These are phyloP conservation scores for Nannizzia gypsea DNA, from an alignment of 2,329 filamentous ascomycete genomes.

Conservation along the genomic window DNA sequence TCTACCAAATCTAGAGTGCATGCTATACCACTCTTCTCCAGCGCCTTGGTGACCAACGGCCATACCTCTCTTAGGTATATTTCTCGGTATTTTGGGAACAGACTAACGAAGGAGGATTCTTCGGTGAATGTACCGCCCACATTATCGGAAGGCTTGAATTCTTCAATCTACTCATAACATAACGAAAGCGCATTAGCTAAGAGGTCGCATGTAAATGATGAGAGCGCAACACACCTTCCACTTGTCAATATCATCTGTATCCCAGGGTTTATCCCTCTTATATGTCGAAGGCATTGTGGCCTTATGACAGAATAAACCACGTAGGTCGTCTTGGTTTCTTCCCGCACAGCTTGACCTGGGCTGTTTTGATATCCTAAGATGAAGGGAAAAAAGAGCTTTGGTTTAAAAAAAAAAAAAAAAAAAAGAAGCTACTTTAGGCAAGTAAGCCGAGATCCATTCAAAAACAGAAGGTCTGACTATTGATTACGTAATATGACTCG, in stretches of 20 bases:
- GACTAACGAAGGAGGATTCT: slow-evolving; percentile 70
- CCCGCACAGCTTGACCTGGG: background rate
- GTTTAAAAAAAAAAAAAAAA: background rate
- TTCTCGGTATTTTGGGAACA: slow-evolving; percentile 96
- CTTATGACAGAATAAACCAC: background rate
- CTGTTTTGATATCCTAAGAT: background rate
- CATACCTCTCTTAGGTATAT: slow-evolving; percentile 84
- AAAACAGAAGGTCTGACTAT: background rate
- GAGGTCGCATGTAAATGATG: background rate
- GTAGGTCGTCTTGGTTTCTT: background rate
- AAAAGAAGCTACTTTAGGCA: background rate
- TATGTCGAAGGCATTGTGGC: slow-evolving; percentile 70
- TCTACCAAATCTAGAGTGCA: slow-evolving; percentile 91
- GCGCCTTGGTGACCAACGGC: slow-evolving; percentile 75
- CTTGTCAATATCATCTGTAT: slow-evolving; percentile 93
- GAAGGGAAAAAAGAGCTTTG: background rate
- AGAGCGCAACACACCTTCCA: slow-evolving; percentile 54
- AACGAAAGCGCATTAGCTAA: background rate
- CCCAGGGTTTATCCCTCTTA: slow-evolving; percentile 85
- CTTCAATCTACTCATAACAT: slow-evolving; percentile 47
- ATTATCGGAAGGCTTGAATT: slow-evolving; percentile 80
- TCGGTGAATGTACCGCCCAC: slow-evolving; percentile 74
- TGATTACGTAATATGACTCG: background rate
- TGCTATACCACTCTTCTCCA: slow-evolving; percentile 78
- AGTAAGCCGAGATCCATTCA: background rate